Evolutionary conservation across 2,329 filamentous ascomycete genomes (phyloP).

Genomic region (Chlorencoelia australis): DNA sequence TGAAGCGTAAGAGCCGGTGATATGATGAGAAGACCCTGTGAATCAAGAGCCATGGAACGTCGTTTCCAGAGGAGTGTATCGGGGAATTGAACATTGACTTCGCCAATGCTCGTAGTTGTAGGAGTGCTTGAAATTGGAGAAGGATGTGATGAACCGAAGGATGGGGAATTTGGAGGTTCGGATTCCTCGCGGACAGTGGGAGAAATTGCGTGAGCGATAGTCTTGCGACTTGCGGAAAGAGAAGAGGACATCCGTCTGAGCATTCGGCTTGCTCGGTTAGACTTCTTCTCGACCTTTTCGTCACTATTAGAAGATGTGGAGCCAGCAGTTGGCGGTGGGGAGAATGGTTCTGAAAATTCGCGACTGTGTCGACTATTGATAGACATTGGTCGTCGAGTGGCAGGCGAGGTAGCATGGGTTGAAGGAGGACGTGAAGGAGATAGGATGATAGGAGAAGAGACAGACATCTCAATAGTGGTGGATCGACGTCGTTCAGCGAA

Average conservation of each 20-base stretch:
- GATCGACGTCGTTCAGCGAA: constrained; percentile 35
- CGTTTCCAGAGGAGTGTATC: constrained; percentile 96
- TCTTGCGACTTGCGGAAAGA: constrained; percentile 34
- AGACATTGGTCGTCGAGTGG: constrained; percentile 50
- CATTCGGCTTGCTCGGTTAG: constrained; percentile 35
- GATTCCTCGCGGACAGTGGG: constrained; percentile 31
- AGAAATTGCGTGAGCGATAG: constrained; percentile 26
- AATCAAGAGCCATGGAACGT: constrained; percentile 76
- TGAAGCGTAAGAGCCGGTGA: constrained; percentile 52
- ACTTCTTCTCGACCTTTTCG: constrained; percentile 44
- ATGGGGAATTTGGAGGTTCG: constrained; percentile 13
- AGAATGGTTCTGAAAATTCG: constrained; percentile 18
- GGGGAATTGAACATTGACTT: constrained; percentile 95
- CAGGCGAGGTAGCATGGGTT: constrained; percentile 30
- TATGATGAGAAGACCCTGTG: constrained; percentile 72
- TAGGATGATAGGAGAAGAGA: constrained; percentile 30
- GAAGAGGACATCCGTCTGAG: constrained; percentile 58
- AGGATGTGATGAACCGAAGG: constrained; percentile 10
- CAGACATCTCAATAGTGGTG: constrained; percentile 34
- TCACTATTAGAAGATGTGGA: constrained; percentile 32
- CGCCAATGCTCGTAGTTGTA: constrained; percentile 39
- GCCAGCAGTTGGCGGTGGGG: constrained; percentile 31
- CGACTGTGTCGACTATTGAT: constrained; percentile 45
- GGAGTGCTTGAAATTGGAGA: constrained; percentile 28
- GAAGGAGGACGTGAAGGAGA: constrained; percentile 38